These are phyloP conservation scores for Sclerotinia nivalis DNA, from an alignment of 2,329 filamentous ascomycete genomes.

Conservation along the genomic window DNA sequence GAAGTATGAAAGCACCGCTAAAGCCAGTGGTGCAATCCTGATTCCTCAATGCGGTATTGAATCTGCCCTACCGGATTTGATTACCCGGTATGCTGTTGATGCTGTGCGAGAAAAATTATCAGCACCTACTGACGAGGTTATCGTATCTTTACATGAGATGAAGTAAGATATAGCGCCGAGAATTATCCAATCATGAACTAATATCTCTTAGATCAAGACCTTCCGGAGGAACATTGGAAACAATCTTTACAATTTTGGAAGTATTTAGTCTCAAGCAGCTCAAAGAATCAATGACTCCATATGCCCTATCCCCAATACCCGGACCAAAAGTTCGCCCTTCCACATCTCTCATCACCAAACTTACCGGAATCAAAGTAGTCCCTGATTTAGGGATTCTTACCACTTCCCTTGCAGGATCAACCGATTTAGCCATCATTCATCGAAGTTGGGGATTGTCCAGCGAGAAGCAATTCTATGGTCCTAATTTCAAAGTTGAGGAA, in stretches of 20 bases:
- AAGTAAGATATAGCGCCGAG: conserved; percentile 39
- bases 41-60: conserved; percentile 64
- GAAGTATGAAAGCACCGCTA: conserved; percentile 57
- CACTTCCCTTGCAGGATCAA: conserved; percentile 51
- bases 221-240: conserved; percentile 69
- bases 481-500: conserved; percentile 61
- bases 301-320: conserved; percentile 57
- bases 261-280: conserved; percentile 53
- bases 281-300: conserved; percentile 50
- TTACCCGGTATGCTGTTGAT: conserved; percentile 53
- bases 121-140: conserved; percentile 54
- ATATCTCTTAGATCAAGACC: conserved; percentile 47
- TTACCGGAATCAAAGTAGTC: conserved; percentile 53
- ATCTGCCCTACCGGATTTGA: conserved; percentile 61
- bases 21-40: conserved; percentile 57
- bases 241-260: conserved; percentile 61
- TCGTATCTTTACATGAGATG: conserved; percentile 50
- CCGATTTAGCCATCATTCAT: conserved; percentile 58
- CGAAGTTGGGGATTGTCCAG: conserved; percentile 62
- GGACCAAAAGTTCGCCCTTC: conserved; percentile 32
- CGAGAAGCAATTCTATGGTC: conserved; percentile 55
- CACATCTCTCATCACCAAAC: conserved; percentile 44
- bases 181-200: not conserved
- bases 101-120: conserved; percentile 52
- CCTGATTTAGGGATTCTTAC: conserved; percentile 58